Conservation (phyloP, 148 eudicot species). For the Salicornia ramosissima region DNA sequence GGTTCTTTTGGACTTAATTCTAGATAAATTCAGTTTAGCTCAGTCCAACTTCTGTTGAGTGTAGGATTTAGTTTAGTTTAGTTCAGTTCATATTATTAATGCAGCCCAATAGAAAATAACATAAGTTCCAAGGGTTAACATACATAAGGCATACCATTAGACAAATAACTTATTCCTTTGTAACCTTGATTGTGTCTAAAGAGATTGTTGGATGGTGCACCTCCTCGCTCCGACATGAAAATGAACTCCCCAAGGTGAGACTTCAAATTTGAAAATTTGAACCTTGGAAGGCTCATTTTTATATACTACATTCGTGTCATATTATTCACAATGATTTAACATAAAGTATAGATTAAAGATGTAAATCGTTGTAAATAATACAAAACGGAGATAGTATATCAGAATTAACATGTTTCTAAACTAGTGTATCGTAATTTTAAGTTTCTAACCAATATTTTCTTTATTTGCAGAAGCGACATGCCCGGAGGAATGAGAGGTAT, state of each 20-base stretch:
- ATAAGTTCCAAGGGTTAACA: too few species aligned
- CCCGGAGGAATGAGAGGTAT: slow-evolving; percentile 50
- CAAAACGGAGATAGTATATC: neutral
- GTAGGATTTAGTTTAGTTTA: too few species aligned
- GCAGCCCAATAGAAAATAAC: too few species aligned
- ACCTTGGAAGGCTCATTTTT: neutral
- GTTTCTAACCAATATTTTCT: neutral
- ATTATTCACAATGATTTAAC: too few species aligned
- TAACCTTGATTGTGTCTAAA: slow-evolving; percentile 42
- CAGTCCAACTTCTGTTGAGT: too few species aligned
- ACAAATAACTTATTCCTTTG: slow-evolving; percentile 2
- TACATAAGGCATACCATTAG: too few species aligned
- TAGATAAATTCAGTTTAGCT: too few species aligned
- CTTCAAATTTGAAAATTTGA: neutral
- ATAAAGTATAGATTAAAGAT: too few species aligned
- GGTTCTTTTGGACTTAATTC: too few species aligned
- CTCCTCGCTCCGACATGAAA: slow-evolving; percentile 58
- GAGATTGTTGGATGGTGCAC: slow-evolving; percentile 96
- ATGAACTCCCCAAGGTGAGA: slow-evolving; percentile 74
- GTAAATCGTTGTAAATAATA: too few species aligned
- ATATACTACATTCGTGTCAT: too few species aligned
- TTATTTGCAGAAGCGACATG: slow-evolving; percentile 38
- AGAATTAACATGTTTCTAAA: neutral
- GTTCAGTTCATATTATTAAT: too few species aligned
- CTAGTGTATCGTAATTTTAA: neutral